Base-by-base conservation (phyloP, 495 filamentous ascomycete genomes). In the Hypoxylon subgilvum region DNA sequence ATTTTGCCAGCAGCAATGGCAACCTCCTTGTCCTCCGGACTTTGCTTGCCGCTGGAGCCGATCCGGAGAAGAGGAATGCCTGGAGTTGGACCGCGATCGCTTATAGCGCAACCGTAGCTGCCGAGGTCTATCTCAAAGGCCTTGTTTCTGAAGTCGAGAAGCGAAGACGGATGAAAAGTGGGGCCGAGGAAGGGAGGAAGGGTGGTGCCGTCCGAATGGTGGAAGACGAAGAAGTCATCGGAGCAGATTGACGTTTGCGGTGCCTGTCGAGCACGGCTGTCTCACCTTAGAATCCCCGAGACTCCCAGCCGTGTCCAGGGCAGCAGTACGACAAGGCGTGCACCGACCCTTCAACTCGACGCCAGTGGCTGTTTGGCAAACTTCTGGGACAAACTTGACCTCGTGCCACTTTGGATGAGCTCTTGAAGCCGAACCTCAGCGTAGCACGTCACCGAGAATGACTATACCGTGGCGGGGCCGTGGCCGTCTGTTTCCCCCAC, bases 11-110 rank as follows among this genome's bases (percentile, higher is more conserved):
- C 57, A 76, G 74, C 51, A 80, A 87, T 63, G 90, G 90, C 10
- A 83, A 90, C 61, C 71, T 91, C 30, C 85, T 89, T 53, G 85
- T 88, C 2, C 71, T 93, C 42, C 80, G 90, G 34, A 84, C 88
- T 17, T 72, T 95, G 17, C 76, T 94, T 17, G 81, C 83, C 2
- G 79, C 80, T 8, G 89, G 89, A 8, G 88, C 89, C 38, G 81
- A 85, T 51, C 79, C 85, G 0, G 76, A 82, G 40, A 83, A 78
- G 38, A 78, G 69, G 63, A 95, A 95, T 63, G 72, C 80, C 2
- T 86, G 83, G 76, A 84, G 79, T 53, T 92, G 89, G 84, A 88
- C 81, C 17, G 85, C 91, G 4, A 75, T 88, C 9, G 79, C 80
- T 22, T 95, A 93, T 69, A 86, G 82, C 38, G 82, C 82, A 18